Percentiles rank a stretch among this genome's conserved stretches.
Evolutionary conservation across 2,329 filamentous ascomycete genomes (phyloP).

Genomic region (Pleomassaria siparia): DNA sequence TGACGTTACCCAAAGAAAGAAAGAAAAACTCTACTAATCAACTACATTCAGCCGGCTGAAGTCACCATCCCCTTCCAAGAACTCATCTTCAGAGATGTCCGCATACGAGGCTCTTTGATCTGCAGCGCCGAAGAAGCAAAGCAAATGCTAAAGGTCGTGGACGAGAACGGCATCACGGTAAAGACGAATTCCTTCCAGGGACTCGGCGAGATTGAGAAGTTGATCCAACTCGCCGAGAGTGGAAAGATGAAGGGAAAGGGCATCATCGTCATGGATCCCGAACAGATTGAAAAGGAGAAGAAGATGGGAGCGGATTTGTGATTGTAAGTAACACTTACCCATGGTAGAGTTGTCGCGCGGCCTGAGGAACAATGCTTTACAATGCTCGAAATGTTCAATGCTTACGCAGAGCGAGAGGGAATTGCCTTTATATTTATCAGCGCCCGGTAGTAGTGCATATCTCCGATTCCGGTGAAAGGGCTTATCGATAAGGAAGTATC

Average conservation of each 20-base stretch:
- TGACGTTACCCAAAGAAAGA: not conserved
- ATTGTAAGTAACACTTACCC: no score
- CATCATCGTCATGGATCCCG: slow-evolving; percentile 54
- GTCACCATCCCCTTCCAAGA: slow-evolving; percentile 48
- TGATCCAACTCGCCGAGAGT: slow-evolving; percentile 53
- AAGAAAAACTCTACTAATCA: no score
- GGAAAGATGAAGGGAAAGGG: slow-evolving; percentile 60
- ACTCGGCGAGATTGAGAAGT: slow-evolving; percentile 53
- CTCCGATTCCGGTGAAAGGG: not conserved
- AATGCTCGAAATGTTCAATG: no score
- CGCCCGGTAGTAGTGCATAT: not conserved
- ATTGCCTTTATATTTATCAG: no score
- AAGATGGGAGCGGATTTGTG: slow-evolving; percentile 1
- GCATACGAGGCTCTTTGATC: slow-evolving; percentile 51
- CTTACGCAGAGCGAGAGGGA: no score
- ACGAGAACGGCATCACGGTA: slow-evolving; percentile 51
- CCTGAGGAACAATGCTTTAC: no score
- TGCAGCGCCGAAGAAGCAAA: slow-evolving; percentile 48
- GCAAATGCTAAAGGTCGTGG: slow-evolving; percentile 53
- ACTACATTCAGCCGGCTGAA: slow-evolving; percentile 32
- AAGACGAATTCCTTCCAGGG: slow-evolving; percentile 56
- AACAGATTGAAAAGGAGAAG: slow-evolving; percentile 46
- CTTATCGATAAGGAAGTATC: not conserved
- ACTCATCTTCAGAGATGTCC: slow-evolving; percentile 57
- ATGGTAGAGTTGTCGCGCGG: no score